Evolutionary conservation across 2,329 filamentous ascomycete genomes (phyloP).

Genomic region (Colletotrichum sp.): DNA sequence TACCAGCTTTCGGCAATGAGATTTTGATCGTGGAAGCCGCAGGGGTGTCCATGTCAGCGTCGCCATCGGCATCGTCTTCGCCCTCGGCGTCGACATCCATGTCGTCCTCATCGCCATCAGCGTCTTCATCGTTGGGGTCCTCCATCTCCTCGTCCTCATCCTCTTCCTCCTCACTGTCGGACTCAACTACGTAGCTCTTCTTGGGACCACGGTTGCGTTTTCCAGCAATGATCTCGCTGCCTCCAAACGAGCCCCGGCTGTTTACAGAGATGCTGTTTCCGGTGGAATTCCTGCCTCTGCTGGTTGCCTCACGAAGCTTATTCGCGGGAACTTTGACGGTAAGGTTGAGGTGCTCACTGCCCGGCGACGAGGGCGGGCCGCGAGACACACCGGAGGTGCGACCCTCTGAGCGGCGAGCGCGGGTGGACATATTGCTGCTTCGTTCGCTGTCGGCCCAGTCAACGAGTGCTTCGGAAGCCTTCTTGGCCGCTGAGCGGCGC

Average conservation of each 20-base stretch:
- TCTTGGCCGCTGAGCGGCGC: slow-evolving; percentile 47
- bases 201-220: slow-evolving; percentile 60
- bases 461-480: slow-evolving; percentile 47
- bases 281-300: slow-evolving; percentile 34
- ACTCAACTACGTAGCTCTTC: slow-evolving; percentile 66
- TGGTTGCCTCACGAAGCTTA: slow-evolving; percentile 57
- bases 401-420: slow-evolving; percentile 53
- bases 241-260: slow-evolving; percentile 42
- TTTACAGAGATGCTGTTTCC: slow-evolving; percentile 29
- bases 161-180: slow-evolving; percentile 50
- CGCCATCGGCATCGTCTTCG: slow-evolving; percentile 38
- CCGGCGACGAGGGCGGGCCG: slow-evolving; percentile 49
- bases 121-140: slow-evolving; percentile 32
- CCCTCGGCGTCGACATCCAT: slow-evolving; percentile 39
- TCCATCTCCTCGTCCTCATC: slow-evolving; percentile 40
- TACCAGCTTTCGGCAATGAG: slow-evolving; percentile 18
- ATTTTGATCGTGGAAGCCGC: slow-evolving; percentile 24
- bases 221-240: slow-evolving; percentile 52
- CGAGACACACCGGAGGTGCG: slow-evolving; percentile 48
- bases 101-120: slow-evolving; percentile 40
- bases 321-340: slow-evolving; percentile 58
- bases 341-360: slow-evolving; percentile 51
- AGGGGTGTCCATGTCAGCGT: slow-evolving; percentile 51
- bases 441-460: slow-evolving; percentile 54
- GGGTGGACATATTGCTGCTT: slow-evolving; percentile 52